Base-by-base conservation (phyloP, 2,329 filamentous ascomycete species). In the Neopestalotiopsis sp. region DNA sequence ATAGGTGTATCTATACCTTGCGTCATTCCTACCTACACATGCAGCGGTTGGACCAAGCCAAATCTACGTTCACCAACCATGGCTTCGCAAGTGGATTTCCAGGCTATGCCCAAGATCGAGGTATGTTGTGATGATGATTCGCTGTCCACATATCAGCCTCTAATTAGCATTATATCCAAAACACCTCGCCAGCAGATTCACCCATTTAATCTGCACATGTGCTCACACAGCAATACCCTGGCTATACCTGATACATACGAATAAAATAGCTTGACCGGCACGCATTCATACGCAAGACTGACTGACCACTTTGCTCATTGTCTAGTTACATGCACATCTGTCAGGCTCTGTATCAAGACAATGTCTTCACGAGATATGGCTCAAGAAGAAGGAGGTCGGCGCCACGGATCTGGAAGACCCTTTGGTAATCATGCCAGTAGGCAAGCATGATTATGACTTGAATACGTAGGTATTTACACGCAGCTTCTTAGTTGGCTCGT, bases 301-400 rank as follows among this genome's bases (percentile, higher is more conserved):
- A 67, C 69, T 70, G 67, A 38, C 24, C 70, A 70, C 61, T 56
- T 58, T 45, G 17, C 64, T 56, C 12, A 56, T 59, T 61, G 28
- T 12, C 61, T 62, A 94, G 91, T 87, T 95, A 66, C 93, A 96
- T 75, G 93, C 93, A 71, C 93, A 96, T 79, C 85, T 96, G 59
- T 93, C 90, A 56, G 93, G 93, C 66, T 94, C 91, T 78, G 93
- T 96, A 78, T 91, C 88, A 76, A 88, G 91, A 40, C 82, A 89
- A 74, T 91, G 89, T 70, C 88, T 96, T 1, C 92, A 94, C 76
- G 87, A 93, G 49, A 89, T 95, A 76, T 96, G 93, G 92, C 74
- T 82, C 62, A 78, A 79, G 67, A 92, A 90, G 77, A 88, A 87
- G 69, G 80, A 81, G 3, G 80, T 86, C 7, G 82, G 85, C 4